These are phyloP conservation scores for Cladochytrium replicatum DNA, from an alignment of 192 early-diverging fungal species.

Conservation along the genomic window DNA sequence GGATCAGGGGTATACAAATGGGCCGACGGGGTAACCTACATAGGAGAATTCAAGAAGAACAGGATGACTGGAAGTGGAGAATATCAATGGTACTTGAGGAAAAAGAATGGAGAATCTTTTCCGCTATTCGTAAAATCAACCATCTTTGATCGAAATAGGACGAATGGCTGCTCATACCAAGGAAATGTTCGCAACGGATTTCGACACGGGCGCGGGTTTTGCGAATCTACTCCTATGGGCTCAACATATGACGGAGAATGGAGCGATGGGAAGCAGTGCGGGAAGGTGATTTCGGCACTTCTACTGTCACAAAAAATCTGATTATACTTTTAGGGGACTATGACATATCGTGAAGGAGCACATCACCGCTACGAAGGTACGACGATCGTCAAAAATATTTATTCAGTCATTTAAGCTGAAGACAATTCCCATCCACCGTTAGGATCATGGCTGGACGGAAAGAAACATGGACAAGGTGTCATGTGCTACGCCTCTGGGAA, in stretches of 20 bases:
- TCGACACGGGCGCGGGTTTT: constrained; percentile 30
- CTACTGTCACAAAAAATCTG: background rate
- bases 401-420: background rate
- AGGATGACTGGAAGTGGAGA: constrained; percentile 30
- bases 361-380: background rate
- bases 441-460: constrained; percentile 22
- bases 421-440: background rate
- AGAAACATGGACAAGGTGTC: constrained; percentile 34
- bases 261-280: constrained; percentile 31
- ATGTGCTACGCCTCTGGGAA: constrained; percentile 45
- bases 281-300: constrained; percentile 13
- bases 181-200: constrained; percentile 36
- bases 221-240: constrained; percentile 10
- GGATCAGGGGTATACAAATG: constrained; percentile 35
- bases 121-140: too few species aligned
- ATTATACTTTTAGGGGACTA: background rate
- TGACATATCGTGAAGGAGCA: background rate
- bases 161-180: constrained; percentile 28
- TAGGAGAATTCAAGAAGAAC: constrained; percentile 35
- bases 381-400: background rate
- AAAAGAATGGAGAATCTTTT: too few species aligned
- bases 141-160: constrained; percentile 16
- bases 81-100: constrained; percentile 29
- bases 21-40: constrained; percentile 29
- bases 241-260: constrained; percentile 33